Evolutionary conservation across 2,329 filamentous ascomycete species (phyloP).

Genomic region (Diaporthe eres): DNA sequence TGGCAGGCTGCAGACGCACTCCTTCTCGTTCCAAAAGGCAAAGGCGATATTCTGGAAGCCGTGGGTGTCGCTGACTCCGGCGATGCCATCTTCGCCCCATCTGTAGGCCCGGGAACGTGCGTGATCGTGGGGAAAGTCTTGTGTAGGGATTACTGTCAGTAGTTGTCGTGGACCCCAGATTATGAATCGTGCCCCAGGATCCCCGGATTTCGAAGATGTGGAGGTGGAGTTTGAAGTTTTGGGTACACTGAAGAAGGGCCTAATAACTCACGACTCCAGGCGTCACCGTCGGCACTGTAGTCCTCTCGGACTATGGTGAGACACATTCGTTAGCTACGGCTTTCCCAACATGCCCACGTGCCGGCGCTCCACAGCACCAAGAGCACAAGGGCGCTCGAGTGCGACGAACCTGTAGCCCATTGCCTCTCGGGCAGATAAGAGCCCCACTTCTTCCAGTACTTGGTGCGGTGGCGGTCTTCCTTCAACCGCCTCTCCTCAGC

Average conservation of each 20-base stretch:
- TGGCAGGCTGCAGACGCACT: slow-evolving; percentile 67
- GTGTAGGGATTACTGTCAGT: slow-evolving; percentile 38
- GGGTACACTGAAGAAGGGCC: slow-evolving; percentile 31
- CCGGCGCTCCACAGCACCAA: slow-evolving; percentile 38
- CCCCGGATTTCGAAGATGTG: slow-evolving; percentile 37
- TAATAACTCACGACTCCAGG: slow-evolving; percentile 89
- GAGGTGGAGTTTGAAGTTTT: slow-evolving; percentile 36
- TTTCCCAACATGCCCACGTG: background rate
- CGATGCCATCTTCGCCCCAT: slow-evolving; percentile 98
- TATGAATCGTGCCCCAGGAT: slow-evolving; percentile 35
- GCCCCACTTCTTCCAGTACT: slow-evolving; percentile 99
- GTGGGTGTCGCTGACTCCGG: slow-evolving; percentile 92
- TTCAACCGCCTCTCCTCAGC: slow-evolving; percentile 92
- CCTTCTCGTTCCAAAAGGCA: slow-evolving; percentile 97
- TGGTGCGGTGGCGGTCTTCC: slow-evolving; percentile 84
- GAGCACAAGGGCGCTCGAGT: slow-evolving; percentile 37
- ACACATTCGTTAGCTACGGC: slow-evolving; percentile 39
- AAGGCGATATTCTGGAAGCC: slow-evolving; percentile 94
- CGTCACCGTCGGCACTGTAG: slow-evolving; percentile 90
- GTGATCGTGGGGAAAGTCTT: slow-evolving; percentile 95
- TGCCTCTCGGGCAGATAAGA: slow-evolving; percentile 94
- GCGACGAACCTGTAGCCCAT: slow-evolving; percentile 86
- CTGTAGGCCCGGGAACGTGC: slow-evolving; percentile 89
- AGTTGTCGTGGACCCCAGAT: slow-evolving; percentile 44
- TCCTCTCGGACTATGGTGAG: slow-evolving; percentile 82